phyloP scores from a whole-genome alignment of 495 filamentous ascomycete genomes.

The Penicillium verhagenii region DNA sequence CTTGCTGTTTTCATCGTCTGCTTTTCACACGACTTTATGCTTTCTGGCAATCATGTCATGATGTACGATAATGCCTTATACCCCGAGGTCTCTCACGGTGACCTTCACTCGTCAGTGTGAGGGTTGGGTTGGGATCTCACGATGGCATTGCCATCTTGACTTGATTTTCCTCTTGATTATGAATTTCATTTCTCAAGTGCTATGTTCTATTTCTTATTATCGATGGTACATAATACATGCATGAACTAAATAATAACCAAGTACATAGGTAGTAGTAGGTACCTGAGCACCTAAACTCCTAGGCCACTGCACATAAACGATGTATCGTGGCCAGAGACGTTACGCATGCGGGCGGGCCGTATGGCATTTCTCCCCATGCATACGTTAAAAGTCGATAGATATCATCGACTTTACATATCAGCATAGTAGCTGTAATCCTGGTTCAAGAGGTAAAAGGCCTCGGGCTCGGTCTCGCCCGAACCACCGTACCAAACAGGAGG shows the following conservation, averaged over 20 bases:
- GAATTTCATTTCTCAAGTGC: too few relatives aligned
- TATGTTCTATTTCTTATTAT: background rate
- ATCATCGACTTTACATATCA: background rate
- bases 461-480: slow-evolving; percentile 31
- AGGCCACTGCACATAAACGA: too few relatives aligned
- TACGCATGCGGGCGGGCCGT: too few relatives aligned
- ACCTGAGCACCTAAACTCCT: too few relatives aligned
- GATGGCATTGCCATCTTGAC: slow-evolving; percentile 1
- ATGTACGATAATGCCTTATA: slow-evolving; percentile 16
- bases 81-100: background rate
- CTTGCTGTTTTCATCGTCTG: background rate
- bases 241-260: too few relatives aligned
- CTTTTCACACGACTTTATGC: background rate
- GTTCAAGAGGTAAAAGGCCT: slow-evolving; percentile 31
- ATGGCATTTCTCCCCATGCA: too few relatives aligned
- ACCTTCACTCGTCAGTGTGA: background rate
- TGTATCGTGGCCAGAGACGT: too few relatives aligned
- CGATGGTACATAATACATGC: background rate
- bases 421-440: slow-evolving; percentile 35
- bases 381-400: too few relatives aligned
- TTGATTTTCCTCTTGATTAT: background rate
- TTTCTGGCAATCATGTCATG: slow-evolving; percentile 11
- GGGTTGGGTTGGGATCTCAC: background rate
- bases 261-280: too few relatives aligned
- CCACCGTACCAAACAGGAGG: slow-evolving; percentile 35